phyloP scores from a whole-genome alignment of 73 alveolate genomes.

The Diophrys sp. region DNA sequence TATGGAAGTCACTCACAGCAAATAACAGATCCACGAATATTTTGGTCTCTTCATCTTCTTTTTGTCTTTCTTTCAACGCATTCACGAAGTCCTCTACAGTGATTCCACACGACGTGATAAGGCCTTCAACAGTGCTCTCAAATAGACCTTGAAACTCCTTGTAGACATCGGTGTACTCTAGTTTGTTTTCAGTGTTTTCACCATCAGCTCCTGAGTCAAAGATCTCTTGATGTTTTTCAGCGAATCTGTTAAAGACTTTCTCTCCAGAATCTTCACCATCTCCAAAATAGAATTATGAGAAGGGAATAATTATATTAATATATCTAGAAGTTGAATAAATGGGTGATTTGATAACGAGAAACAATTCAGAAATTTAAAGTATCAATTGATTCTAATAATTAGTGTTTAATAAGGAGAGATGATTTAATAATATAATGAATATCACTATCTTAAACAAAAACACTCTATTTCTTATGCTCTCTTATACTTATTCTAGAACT shows the following conservation, averaged over 20 bases:
- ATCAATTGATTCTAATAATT: too few relatives aligned
- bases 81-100: conserved; percentile 45
- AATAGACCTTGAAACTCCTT: conserved; percentile 51
- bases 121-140: conserved; percentile 21
- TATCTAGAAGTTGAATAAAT: too few relatives aligned
- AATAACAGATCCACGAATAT: conserved; percentile 42
- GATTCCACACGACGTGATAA: conserved; percentile 29
- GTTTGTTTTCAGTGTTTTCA: conserved; percentile 36
- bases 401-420: too few relatives aligned
- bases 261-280: conserved; percentile 69
- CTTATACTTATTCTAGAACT: too few relatives aligned
- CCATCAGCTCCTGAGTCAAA: conserved; percentile 40
- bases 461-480: too few relatives aligned
- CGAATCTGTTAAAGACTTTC: conserved; percentile 48
- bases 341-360: too few relatives aligned
- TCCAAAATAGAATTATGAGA: conserved; percentile 57
- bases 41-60: conserved; percentile 52
- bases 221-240: conserved; percentile 51
- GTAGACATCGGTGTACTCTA: conserved; percentile 62
- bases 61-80: conserved; percentile 25
- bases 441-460: too few relatives aligned
- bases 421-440: too few relatives aligned
- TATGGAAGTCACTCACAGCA: conserved; percentile 47
- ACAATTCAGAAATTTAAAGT: too few relatives aligned
- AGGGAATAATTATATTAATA: too few relatives aligned